Evolutionary conservation across 106 monocot species (phyloP).

Genomic region (Xerophyta viscosa): DNA sequence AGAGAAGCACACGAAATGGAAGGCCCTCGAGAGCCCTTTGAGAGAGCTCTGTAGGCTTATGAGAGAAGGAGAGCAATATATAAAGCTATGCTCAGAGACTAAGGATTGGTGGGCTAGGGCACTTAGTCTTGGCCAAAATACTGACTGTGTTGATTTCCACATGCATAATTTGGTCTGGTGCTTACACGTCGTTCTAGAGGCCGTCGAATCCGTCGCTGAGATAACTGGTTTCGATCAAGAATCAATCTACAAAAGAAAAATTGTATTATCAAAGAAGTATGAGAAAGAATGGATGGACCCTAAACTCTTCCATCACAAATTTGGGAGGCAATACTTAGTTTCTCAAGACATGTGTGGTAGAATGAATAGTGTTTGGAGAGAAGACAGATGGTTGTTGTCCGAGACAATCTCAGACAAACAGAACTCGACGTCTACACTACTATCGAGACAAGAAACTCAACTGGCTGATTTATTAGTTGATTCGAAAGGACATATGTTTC

Average conservation of each 20-base stretch:
- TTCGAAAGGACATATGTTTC: slow-evolving; percentile 25
- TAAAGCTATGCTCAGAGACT: slow-evolving; percentile 46
- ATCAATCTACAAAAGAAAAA: slow-evolving; percentile 19
- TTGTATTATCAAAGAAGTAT: slow-evolving; percentile 51
- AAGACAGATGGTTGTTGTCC: slow-evolving; percentile 50
- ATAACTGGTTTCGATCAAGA: slow-evolving; percentile 36
- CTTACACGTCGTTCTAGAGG: slow-evolving; percentile 39
- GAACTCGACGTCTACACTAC: slow-evolving; percentile 3
- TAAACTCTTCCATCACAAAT: slow-evolving; percentile 40
- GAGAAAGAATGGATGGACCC: slow-evolving; percentile 59
- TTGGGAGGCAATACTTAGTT: slow-evolving; percentile 43
- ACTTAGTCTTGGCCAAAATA: slow-evolving; percentile 29
- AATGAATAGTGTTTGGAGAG: slow-evolving; percentile 27
- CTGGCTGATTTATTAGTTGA: slow-evolving; percentile 28
- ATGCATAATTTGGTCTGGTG: slow-evolving; percentile 54
- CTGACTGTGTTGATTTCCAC: slow-evolving; percentile 46
- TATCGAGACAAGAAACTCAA: slow-evolving; percentile 34
- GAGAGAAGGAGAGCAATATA: slow-evolving; percentile 50
- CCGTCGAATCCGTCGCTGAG: slow-evolving; percentile 44
- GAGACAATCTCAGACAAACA: slow-evolving; percentile 32
- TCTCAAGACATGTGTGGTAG: slow-evolving; percentile 24
- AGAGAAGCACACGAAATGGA: slow-evolving; percentile 50
- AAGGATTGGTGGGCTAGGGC: slow-evolving; percentile 57
- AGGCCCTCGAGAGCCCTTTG: slow-evolving; percentile 45
- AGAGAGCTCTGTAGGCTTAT: slow-evolving; percentile 45